These are phyloP conservation scores for Tilletia indica DNA, from an alignment of 1,284 basidiomycete species.

Conservation along the genomic window DNA sequence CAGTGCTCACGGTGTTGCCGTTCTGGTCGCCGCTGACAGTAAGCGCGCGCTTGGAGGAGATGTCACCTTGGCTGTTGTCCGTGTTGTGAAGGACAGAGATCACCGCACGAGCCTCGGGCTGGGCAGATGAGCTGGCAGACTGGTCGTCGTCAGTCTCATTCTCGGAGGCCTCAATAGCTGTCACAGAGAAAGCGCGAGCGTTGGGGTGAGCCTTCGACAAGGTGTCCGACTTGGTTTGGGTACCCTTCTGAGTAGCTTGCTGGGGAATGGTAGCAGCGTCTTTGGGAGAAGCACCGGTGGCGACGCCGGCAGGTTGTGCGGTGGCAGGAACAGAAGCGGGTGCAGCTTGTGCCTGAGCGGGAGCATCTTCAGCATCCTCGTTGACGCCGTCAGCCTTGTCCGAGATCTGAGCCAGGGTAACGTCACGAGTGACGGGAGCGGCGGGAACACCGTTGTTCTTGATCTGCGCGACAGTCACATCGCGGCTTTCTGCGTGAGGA, in stretches of 20 bases:
- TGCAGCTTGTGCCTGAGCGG: neutral
- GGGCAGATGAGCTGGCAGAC: neutral
- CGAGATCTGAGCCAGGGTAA: slow-evolving; percentile 4
- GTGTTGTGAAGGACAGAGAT: slow-evolving; percentile 13
- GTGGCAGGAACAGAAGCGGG: neutral
- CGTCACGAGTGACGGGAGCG: neutral
- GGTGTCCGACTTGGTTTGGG: neutral
- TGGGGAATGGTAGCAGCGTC: neutral
- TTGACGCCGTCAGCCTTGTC: too few relatives aligned
- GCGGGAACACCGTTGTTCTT: neutral
- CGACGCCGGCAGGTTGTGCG: neutral
- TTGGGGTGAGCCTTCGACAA: neutral
- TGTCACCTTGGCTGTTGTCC: neutral
- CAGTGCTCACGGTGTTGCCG: neutral
- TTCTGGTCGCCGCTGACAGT: slow-evolving; percentile 8
- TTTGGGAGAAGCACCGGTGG: neutral
- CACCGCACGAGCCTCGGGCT: slow-evolving; percentile 6
- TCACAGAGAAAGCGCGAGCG: slow-evolving; percentile 3
- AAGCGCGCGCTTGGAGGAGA: slow-evolving; percentile 8
- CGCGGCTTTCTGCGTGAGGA: too few relatives aligned
- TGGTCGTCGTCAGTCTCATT: neutral
- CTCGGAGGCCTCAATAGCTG: slow-evolving; percentile 10
- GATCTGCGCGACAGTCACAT: neutral
- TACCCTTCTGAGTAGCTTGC: neutral
- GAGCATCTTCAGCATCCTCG: neutral